These are phyloP conservation scores for Przewalskia tangutica DNA, from an alignment of 257 asterid genomes.

Conservation along the genomic window DNA sequence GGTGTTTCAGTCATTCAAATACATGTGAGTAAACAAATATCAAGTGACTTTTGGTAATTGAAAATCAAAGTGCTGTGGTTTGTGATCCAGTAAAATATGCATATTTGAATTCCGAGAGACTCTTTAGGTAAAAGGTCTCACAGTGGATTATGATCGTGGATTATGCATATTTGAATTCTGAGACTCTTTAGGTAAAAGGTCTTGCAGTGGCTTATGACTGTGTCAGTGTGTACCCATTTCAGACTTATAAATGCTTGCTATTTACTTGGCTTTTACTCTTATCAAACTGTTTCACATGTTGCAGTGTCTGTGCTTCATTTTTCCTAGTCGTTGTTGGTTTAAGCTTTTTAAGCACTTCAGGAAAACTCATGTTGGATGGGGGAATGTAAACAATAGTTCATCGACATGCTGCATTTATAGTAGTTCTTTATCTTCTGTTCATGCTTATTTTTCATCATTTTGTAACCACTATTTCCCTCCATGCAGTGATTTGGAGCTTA, in stretches of 20 bases:
- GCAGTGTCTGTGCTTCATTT: background rate
- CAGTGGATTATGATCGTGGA: background rate
- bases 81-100: background rate
- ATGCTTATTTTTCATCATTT: background rate
- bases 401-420: background rate
- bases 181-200: background rate
- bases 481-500: slow-evolving; percentile 93
- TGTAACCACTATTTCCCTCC: background rate
- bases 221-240: background rate
- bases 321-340: background rate
- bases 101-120: background rate
- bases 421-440: background rate
- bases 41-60: slow-evolving; percentile 1
- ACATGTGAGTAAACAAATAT: background rate
- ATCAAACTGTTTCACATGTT: background rate
- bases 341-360: background rate
- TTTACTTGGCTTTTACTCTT: background rate
- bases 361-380: background rate
- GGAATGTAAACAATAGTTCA: background rate
- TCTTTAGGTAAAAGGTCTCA: background rate
- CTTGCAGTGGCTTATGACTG: background rate
- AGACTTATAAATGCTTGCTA: background rate
- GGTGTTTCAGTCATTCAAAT: background rate
- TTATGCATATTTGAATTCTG: background rate
- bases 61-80: background rate